Base-by-base conservation (phyloP, 1,139 yeast species). In the Debaryomyces fabryi region DNA sequence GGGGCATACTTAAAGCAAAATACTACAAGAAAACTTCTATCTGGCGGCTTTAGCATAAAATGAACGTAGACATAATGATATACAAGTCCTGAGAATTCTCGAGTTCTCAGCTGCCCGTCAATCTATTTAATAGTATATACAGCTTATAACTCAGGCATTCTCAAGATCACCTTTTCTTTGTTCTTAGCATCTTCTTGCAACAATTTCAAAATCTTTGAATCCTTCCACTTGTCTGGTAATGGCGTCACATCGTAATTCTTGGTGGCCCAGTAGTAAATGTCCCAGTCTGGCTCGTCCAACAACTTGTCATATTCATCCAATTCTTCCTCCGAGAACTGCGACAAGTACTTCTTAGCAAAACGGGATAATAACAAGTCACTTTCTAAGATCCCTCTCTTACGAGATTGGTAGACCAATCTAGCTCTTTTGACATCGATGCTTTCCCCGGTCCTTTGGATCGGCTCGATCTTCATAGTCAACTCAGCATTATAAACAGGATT, bases 221-320 rank as follows among this genome's bases (percentile, higher is more conserved):
- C 64, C 63, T 83, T 76, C 96, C 97, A 92, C 60, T 79, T 79
- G 42, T 88, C 92, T 6, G 98, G 97, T 55, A 92, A 75, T 13
- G 96, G 96, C 46, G 92, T 88, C 21, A 86, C 82, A 34, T 82
- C 84, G 60, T 76, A 88, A 68, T 89, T 89, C 58, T 81, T 80
- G 6, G 97, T 90, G 21, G 96, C 97, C 98, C 99, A 93, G 71
- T 93, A 93, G 68, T 90, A 95, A 54, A 93, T 92, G 65, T 93
- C 99, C 99, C 99, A 95, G 67, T 93, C 99, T 13, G 93, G 82
- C 68, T 92, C 96, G 65, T 95, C 96, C 63, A 93, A 76, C 50
- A 93, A 71, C 55, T 78, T 67, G 63, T 93, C 98, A 66, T 89
- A 93, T 68, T 93, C 98, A 48, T 85, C 86, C 54, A 95, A 72